Percentiles rank a stretch among this genome's conserved stretches.
phyloP scores from a whole-genome alignment of 768 basidiomycete species.

The Tulasnella sp. region DNA sequence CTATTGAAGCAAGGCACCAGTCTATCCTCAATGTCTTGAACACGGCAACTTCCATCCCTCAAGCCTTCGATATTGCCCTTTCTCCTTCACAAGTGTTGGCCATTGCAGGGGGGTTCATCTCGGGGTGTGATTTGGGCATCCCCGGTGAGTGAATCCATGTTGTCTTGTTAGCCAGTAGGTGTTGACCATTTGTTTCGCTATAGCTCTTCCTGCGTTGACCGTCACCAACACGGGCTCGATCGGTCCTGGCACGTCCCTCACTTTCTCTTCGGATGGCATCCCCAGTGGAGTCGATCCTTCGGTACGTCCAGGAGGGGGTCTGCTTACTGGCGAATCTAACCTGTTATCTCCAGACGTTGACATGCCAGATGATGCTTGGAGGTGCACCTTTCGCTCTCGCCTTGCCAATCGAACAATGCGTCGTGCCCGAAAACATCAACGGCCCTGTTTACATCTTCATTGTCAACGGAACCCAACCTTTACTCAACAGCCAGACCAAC shows the following conservation, averaged over 20 bases:
- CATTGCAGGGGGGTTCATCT: conserved; percentile 54
- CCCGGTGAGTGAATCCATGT: conserved; percentile 30
- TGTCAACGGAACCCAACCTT: conserved; percentile 48
- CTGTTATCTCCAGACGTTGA: conserved; percentile 33
- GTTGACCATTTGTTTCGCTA: background rate
- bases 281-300: conserved; percentile 26
- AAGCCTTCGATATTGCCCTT: conserved; percentile 63
- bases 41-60: conserved; percentile 42
- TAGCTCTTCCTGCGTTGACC: conserved; percentile 47
- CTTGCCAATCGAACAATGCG: conserved; percentile 47
- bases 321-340: background rate
- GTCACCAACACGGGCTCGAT: conserved; percentile 53
- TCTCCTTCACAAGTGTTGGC: conserved; percentile 57
- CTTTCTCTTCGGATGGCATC: conserved; percentile 40
- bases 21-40: conserved; percentile 61
- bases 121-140: conserved; percentile 52
- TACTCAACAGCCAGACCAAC: conserved; percentile 48
- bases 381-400: conserved; percentile 42
- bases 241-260: conserved; percentile 45
- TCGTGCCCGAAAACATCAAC: conserved; percentile 53
- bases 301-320: conserved; percentile 20
- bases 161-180: background rate
- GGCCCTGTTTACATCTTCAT: conserved; percentile 65
- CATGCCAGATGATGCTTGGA: conserved; percentile 68
- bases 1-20: conserved; percentile 75